Evolutionary conservation across 2,329 filamentous ascomycete genomes (phyloP).

Genomic region (Aureobasidium sp.): DNA sequence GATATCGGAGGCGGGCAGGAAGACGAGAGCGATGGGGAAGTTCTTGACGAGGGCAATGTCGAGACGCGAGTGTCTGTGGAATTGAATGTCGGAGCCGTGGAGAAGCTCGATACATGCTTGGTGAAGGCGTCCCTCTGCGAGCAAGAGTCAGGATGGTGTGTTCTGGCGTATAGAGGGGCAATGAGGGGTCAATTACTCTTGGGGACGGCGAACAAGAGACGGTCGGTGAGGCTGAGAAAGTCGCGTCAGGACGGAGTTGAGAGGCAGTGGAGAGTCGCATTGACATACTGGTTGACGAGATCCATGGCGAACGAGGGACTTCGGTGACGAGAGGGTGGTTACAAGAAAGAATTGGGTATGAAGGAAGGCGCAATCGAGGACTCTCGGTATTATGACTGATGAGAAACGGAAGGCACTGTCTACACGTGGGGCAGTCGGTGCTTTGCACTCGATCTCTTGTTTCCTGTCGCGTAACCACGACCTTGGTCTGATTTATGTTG

Average conservation of each 20-base stretch:
- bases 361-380: background rate
- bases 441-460: background rate
- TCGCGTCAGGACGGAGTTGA: conserved; percentile 7
- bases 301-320: conserved; percentile 24
- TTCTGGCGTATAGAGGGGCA: conserved; percentile 18
- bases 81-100: conserved; percentile 90
- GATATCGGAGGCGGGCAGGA: conserved; percentile 94
- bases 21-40: conserved; percentile 87
- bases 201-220: conserved; percentile 92
- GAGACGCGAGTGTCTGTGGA: conserved; percentile 86
- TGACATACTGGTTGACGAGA: conserved; percentile 31
- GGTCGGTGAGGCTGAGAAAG: conserved; percentile 69
- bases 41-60: conserved; percentile 99
- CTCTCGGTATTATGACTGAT: conserved; percentile 11
- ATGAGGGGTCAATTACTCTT: conserved; percentile 64
- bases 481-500: background rate
- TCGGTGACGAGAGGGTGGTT: background rate
- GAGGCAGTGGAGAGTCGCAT: background rate
- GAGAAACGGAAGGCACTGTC: background rate
- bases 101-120: conserved; percentile 83
- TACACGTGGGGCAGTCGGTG: conserved; percentile 12
- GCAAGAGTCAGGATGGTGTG: background rate
- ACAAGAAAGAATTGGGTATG: background rate
- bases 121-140: conserved; percentile 72
- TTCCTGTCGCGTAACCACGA: background rate